phyloP scores from a whole-genome alignment of 176 grass and related monocot genomes.

The Bonia amplexicaulis region DNA sequence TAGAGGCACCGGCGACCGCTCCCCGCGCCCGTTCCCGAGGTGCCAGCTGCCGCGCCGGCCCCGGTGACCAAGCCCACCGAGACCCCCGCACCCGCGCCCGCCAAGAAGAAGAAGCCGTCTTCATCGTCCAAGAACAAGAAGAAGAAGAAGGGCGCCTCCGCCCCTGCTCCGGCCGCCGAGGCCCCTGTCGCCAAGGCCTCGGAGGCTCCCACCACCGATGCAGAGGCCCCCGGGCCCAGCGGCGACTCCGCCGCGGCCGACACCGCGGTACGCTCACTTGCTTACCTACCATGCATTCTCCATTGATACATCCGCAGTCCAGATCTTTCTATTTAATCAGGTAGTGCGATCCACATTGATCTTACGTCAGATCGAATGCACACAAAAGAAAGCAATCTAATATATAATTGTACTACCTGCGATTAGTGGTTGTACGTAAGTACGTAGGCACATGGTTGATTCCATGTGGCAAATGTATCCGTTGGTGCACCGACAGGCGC shows the following conservation, averaged over 20 bases:
- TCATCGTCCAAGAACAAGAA: constrained; percentile 21
- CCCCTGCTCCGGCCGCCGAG: constrained; percentile 29
- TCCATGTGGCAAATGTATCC: neutral
- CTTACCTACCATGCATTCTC: neutral
- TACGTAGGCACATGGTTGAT: neutral
- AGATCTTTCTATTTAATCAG: too few relatives aligned
- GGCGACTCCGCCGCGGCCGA: constrained; percentile 21
- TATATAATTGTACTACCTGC: neutral
- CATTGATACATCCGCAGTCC: neutral
- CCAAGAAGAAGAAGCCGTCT: constrained; percentile 45
- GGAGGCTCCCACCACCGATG: neutral
- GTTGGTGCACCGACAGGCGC: constrained; percentile 10
- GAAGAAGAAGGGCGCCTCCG: constrained; percentile 26
- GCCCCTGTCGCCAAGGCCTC: neutral
- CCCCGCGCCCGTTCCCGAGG: constrained; percentile 13
- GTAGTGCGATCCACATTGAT: neutral
- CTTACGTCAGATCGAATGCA: neutral
- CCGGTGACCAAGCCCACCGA: constrained; percentile 16
- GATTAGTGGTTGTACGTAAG: neutral
- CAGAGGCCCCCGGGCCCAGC: constrained; percentile 34
- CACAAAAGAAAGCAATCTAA: neutral
- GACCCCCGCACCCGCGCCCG: constrained; percentile 28
- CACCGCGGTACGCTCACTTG: constrained; percentile 24
- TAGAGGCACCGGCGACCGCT: neutral
- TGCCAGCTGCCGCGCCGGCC: neutral